These are phyloP conservation scores for Nicotiana undulata DNA, from an alignment of 257 asterid genomes.

Conservation along the genomic window DNA sequence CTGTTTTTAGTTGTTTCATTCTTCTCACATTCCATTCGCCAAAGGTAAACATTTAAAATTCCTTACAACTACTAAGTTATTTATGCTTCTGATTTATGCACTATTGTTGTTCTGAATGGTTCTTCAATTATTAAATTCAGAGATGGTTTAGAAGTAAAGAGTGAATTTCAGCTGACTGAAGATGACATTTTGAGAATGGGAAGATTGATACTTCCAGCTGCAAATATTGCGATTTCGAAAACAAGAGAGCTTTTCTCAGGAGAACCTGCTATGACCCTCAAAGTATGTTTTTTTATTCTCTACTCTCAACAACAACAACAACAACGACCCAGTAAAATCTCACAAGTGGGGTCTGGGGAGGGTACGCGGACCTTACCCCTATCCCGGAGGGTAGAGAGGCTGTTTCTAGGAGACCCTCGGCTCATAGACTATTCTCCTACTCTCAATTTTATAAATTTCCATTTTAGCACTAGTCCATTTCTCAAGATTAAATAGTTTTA, in stretches of 20 bases:
- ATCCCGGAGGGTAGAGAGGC: no score
- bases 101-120: neutral
- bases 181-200: conserved; percentile 63
- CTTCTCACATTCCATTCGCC: conserved; percentile 60
- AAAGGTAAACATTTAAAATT: conserved; percentile 37
- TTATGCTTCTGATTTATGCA: neutral
- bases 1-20: conserved; percentile 62
- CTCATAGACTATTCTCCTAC: no score
- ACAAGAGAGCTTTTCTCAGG: conserved; percentile 70
- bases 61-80: neutral
- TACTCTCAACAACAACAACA: no score
- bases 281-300: conserved; percentile 27
- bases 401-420: no score
- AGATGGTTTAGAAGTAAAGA: conserved; percentile 27
- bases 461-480: neutral
- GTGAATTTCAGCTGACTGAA: conserved; percentile 56
- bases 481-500: neutral
- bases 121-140: conserved; percentile 16
- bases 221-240: conserved; percentile 59
- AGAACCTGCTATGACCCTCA: conserved; percentile 86
- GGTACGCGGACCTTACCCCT: no score
- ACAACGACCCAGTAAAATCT: no score
- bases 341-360: no score
- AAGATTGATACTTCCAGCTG: conserved; percentile 63
- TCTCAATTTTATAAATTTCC: neutral